A percentile compares a stretch with the other conserved stretches of the same genome.
Conservation (phyloP, 2,329 filamentous ascomycete genomes). For the Xylariaceae sp. region DNA sequence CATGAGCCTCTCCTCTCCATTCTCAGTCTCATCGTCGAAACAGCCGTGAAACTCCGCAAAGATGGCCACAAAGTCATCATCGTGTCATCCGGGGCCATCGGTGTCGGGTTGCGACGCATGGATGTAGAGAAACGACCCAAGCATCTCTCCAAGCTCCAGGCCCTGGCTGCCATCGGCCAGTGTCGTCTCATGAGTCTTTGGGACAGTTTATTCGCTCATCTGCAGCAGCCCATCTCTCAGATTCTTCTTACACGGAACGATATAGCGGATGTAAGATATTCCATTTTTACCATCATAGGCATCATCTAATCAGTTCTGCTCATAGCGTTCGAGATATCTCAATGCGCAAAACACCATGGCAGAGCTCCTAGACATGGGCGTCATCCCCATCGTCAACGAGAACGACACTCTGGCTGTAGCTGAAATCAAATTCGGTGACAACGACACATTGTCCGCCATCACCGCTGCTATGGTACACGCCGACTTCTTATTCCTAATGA, state of each 20-base stretch:
- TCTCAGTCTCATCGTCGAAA: slow-evolving; percentile 88
- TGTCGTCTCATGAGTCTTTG: slow-evolving; percentile 91
- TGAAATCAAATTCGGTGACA: slow-evolving; percentile 99
- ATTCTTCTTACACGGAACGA: slow-evolving; percentile 92
- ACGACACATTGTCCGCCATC: slow-evolving; percentile 94
- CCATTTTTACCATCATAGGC: background rate
- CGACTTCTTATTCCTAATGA: slow-evolving; percentile 97
- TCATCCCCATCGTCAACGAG: slow-evolving; percentile 97
- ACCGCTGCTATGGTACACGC: slow-evolving; percentile 96
- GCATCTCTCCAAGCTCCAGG: slow-evolving; percentile 84
- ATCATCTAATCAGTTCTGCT: too few species aligned
- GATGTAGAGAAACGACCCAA: slow-evolving; percentile 82
- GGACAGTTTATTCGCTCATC: slow-evolving; percentile 85
- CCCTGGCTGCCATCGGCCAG: slow-evolving; percentile 91
- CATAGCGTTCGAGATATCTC: slow-evolving; percentile 75
- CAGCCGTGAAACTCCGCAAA: slow-evolving; percentile 76
- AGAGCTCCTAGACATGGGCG: slow-evolving; percentile 86
- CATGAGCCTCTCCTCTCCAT: slow-evolving; percentile 91
- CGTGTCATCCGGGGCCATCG: slow-evolving; percentile 95
- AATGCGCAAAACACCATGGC: slow-evolving; percentile 95
- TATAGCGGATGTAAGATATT: slow-evolving; percentile 72
- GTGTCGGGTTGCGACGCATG: slow-evolving; percentile 87
- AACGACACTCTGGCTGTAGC: slow-evolving; percentile 95
- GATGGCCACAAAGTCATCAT: slow-evolving; percentile 94
- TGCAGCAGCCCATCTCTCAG: slow-evolving; percentile 87